Percentiles rank a stretch among this genome's conserved stretches.
phyloP scores from a whole-genome alignment of 2,329 filamentous ascomycete species.

The Plenodomus biglobosus region DNA sequence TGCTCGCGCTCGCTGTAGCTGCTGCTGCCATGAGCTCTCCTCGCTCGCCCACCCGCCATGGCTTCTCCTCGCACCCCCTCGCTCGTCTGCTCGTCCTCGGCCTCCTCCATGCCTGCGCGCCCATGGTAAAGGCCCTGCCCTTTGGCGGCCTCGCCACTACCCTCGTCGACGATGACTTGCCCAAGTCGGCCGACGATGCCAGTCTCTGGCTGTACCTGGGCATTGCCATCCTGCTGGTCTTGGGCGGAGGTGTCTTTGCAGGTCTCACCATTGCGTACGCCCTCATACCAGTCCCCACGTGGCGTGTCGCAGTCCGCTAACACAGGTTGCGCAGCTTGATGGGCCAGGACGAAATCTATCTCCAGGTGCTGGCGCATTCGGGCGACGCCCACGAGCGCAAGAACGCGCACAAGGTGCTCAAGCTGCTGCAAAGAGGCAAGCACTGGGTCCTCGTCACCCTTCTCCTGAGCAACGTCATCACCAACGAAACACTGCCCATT shows the following conservation, averaged over 20 bases:
- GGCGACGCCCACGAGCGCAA: conserved; percentile 81
- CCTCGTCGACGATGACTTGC: conserved; percentile 33
- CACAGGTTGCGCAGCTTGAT: conserved; percentile 52
- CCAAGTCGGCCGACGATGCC: conserved; percentile 55
- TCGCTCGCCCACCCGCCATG: conserved; percentile 32
- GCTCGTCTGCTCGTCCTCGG: conserved; percentile 31
- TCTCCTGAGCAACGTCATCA: conserved; percentile 93
- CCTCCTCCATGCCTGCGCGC: conserved; percentile 37
- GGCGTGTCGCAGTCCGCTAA: conserved; percentile 25
- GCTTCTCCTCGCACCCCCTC: conserved; percentile 24
- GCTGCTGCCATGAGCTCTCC: conserved; percentile 35
- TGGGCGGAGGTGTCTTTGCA: conserved; percentile 90
- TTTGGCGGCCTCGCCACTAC: conserved; percentile 25
- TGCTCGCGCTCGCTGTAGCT: conserved; percentile 21
- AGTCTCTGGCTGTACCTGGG: conserved; percentile 79
- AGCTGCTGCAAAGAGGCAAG: conserved; percentile 82
- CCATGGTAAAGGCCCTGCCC: conserved; percentile 36
- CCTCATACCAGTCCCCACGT: not conserved
- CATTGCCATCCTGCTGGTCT: conserved; percentile 76
- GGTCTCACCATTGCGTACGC: conserved; percentile 80
- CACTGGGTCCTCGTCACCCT: conserved; percentile 98
- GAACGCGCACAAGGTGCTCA: conserved; percentile 79
- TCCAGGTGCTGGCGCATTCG: conserved; percentile 89
- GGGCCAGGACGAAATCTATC: conserved; percentile 89
- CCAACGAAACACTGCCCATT: conserved; percentile 89